Conservation (phyloP, 2,329 filamentous ascomycete species). For the Fusarium penzigii region DNA sequence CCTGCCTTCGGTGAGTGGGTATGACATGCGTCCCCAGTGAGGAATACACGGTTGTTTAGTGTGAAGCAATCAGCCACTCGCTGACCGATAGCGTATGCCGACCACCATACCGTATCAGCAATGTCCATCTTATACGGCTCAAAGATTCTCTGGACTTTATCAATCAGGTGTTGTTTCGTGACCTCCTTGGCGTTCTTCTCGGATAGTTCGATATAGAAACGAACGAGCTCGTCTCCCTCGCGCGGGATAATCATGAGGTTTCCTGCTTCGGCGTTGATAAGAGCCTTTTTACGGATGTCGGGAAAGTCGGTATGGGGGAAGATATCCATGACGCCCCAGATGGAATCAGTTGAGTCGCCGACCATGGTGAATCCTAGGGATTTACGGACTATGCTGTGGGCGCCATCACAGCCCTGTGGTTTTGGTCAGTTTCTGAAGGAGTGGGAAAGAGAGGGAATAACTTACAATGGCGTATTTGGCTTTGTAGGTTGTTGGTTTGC, state of each 20-base stretch:
- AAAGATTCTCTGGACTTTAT: conserved; percentile 52
- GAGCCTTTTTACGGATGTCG: conserved; percentile 59
- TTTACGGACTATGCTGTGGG: conserved; percentile 49
- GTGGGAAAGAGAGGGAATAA: background rate
- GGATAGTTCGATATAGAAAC: conserved; percentile 57
- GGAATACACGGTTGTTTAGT: conserved; percentile 59
- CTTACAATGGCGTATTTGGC: conserved; percentile 24
- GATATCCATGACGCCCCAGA: conserved; percentile 40
- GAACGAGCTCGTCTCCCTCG: conserved; percentile 54
- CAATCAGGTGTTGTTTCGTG: conserved; percentile 34
- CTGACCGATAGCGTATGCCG: conserved; percentile 64
- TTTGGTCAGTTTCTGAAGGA: background rate
- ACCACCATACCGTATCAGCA: conserved; percentile 61
- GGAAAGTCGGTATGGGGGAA: conserved; percentile 57
- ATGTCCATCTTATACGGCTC: conserved; percentile 52
- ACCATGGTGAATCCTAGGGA: conserved; percentile 57
- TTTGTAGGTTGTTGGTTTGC: background rate
- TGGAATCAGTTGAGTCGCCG: conserved; percentile 54
- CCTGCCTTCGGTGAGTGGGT: conserved; percentile 61
- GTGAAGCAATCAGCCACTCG: conserved; percentile 60
- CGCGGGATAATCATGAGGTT: conserved; percentile 63
- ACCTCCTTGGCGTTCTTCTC: conserved; percentile 50
- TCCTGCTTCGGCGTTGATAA: conserved; percentile 55
- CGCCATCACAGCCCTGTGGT: conserved; percentile 12
- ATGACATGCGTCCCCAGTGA: conserved; percentile 65